Base-by-base conservation (phyloP, 129 eudicot genomes). In the Ambrosia artemisiifolia region DNA sequence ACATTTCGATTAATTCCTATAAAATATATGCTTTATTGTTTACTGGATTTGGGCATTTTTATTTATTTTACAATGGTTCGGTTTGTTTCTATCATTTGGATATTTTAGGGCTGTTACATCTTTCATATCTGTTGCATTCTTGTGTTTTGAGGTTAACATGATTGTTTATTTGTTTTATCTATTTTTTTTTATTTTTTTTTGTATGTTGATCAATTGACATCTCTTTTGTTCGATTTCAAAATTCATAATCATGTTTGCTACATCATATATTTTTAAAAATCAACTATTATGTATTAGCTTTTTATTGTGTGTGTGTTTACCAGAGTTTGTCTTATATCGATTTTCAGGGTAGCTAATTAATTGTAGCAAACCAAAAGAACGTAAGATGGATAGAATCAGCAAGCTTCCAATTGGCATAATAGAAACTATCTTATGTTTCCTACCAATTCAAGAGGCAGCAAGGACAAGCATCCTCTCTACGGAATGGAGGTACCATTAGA, bases 401-500 rank as follows among this genome's bases (percentile, higher is more conserved):
- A 55, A 55, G 28, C 55, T 72, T 28, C 76, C 67, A 57, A 54
- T 19, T 9, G 2, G 30, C 57, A 14, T 72, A 20, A 43, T 43
- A 24, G 67, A 72, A 72, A 57, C 17, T 33, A 57, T 72, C 8
- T 7, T 70, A 70, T 70, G 75, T 70, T 24, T 70, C 5, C 5
- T 70, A 14, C 75, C 66, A 0, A 54, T 54, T 70, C 64, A 24
- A 24, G 28, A 24, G 28, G 28, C 28, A 24, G 28, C 28, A 24
- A 24, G 28, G 28, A 24, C 28, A 70, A 51, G 75, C 7, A 54
- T 54, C 20, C 75, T 70, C 38, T 54, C 75, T 33, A 55, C 4
- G 19, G 75, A 56, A 42, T 70, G 75, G 75, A 55, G 75, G 11
- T 70, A 53, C 65, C 18, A 38, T 17, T 70, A 65, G 75, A 33